These are phyloP conservation scores for Monascus ruber DNA, from an alignment of 2,329 filamentous ascomycete species.

Conservation along the genomic window DNA sequence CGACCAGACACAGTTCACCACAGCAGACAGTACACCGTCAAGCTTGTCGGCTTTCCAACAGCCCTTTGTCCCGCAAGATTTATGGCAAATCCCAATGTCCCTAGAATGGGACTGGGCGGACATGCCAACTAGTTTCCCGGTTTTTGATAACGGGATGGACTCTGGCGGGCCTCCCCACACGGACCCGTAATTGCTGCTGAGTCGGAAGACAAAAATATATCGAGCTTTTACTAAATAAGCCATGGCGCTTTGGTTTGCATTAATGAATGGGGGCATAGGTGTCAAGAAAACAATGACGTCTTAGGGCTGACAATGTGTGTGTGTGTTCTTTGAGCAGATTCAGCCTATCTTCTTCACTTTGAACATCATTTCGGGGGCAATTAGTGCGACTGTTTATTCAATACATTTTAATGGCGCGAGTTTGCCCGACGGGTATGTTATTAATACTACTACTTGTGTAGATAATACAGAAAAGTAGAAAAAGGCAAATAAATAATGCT, in stretches of 20 bases:
- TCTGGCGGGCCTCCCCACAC: conserved; percentile 12
- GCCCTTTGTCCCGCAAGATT: conserved; percentile 79
- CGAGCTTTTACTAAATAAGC: neutral
- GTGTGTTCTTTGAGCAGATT: no score
- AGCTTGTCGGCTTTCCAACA: conserved; percentile 54
- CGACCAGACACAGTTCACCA: conserved; percentile 18
- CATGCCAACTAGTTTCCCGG: conserved; percentile 27
- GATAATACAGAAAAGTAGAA: no score
- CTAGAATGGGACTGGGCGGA: conserved; percentile 77
- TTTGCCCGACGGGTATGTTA: no score
- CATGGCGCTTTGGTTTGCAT: conserved; percentile 5
- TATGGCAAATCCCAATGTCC: conserved; percentile 94
- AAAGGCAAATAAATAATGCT: no score
- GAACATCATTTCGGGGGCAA: no score
- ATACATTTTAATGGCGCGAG: no score
- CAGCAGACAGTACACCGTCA: conserved; percentile 17
- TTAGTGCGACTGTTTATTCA: no score
- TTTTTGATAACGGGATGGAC: conserved; percentile 17
- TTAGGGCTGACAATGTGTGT: no score
- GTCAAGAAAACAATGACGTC: neutral
- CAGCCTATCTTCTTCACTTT: no score
- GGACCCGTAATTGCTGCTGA: conserved; percentile 12
- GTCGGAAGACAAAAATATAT: conserved; percentile 3
- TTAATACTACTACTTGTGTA: no score
- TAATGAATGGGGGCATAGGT: neutral